phyloP scores from a whole-genome alignment of 495 filamentous ascomycete genomes.

The Talaromyces stipitatus region DNA sequence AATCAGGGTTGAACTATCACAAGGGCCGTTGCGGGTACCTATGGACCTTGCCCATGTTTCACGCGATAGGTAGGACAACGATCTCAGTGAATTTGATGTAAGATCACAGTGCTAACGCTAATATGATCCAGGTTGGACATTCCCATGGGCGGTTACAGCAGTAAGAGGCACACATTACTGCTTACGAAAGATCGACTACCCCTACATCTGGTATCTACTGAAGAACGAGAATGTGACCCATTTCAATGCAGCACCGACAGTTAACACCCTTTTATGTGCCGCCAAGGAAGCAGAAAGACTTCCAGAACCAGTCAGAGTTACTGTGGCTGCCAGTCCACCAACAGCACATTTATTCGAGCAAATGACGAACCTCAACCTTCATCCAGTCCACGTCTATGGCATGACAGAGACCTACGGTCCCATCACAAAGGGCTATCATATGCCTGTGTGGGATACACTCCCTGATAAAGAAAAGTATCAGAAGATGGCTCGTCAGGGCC shows the following conservation, averaged over 20 bases:
- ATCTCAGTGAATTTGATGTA: background rate
- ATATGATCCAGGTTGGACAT: slow-evolving; percentile 53
- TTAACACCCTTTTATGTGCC: slow-evolving; percentile 87
- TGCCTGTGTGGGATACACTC: slow-evolving; percentile 74
- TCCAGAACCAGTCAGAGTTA: slow-evolving; percentile 69
- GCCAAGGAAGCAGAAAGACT: slow-evolving; percentile 61
- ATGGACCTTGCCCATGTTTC: slow-evolving; percentile 96
- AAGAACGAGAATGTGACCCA: slow-evolving; percentile 83
- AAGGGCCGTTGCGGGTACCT: slow-evolving; percentile 68
- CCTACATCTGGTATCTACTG: slow-evolving; percentile 80
- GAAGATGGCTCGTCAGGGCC: slow-evolving; percentile 87
- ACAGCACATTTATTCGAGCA: slow-evolving; percentile 83
- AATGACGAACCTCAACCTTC: slow-evolving; percentile 81
- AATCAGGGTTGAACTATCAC: slow-evolving; percentile 72
- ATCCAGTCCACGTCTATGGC: slow-evolving; percentile 92
- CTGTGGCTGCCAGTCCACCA: slow-evolving; percentile 87
- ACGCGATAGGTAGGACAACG: slow-evolving; percentile 59
- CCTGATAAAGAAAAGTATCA: slow-evolving; percentile 65
- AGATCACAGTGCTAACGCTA: background rate
- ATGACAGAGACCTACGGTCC: slow-evolving; percentile 95
- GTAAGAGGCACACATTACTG: slow-evolving; percentile 93
- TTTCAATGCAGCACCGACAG: slow-evolving; percentile 93
- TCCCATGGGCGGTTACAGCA: slow-evolving; percentile 83
- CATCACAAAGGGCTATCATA: slow-evolving; percentile 84
- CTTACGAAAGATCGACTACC: slow-evolving; percentile 90